Evolutionary conservation across 768 basidiomycete species (phyloP).

Genomic region (Suillus weaverae): DNA sequence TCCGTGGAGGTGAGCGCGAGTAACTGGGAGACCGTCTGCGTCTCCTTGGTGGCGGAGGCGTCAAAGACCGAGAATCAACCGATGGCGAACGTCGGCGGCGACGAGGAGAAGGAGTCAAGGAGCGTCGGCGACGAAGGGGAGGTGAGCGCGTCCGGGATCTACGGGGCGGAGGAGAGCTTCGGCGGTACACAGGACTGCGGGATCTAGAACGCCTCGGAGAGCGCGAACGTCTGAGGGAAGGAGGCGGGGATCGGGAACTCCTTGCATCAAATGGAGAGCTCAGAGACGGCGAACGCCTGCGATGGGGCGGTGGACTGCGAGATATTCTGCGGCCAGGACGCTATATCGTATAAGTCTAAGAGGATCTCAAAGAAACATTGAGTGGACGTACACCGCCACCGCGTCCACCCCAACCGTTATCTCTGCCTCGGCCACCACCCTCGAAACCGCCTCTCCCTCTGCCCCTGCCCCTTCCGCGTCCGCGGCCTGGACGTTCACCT

Average conservation of each 20-base stretch:
- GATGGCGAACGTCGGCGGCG: conserved; percentile 38
- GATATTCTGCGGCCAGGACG: conserved; percentile 48
- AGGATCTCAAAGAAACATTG: not conserved
- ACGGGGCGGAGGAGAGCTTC: conserved; percentile 38
- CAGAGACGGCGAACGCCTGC: conserved; percentile 19
- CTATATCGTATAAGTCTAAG: conserved; percentile 22
- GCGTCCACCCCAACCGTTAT: conserved; percentile 67
- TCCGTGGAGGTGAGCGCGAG: conserved; percentile 49
- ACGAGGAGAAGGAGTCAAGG: conserved; percentile 42
- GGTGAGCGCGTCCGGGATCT: conserved; percentile 45
- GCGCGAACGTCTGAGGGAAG: conserved; percentile 23
- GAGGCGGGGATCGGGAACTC: conserved; percentile 27
- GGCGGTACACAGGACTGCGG: conserved; percentile 26
- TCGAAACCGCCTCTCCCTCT: conserved; percentile 51
- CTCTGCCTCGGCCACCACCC: conserved; percentile 50
- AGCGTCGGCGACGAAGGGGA: conserved; percentile 35
- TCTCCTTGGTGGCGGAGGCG: conserved; percentile 34
- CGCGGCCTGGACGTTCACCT: conserved; percentile 44
- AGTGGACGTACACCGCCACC: conserved; percentile 48
- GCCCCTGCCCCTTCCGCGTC: conserved; percentile 61
- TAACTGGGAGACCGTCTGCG: conserved; percentile 49
- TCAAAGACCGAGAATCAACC: conserved; percentile 23
- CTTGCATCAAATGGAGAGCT: conserved; percentile 14
- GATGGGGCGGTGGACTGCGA: conserved; percentile 17
- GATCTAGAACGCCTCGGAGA: conserved; percentile 25